These are phyloP conservation scores for Aspergillus cejpii DNA, from an alignment of 2,329 filamentous ascomycete genomes.

Conservation along the genomic window DNA sequence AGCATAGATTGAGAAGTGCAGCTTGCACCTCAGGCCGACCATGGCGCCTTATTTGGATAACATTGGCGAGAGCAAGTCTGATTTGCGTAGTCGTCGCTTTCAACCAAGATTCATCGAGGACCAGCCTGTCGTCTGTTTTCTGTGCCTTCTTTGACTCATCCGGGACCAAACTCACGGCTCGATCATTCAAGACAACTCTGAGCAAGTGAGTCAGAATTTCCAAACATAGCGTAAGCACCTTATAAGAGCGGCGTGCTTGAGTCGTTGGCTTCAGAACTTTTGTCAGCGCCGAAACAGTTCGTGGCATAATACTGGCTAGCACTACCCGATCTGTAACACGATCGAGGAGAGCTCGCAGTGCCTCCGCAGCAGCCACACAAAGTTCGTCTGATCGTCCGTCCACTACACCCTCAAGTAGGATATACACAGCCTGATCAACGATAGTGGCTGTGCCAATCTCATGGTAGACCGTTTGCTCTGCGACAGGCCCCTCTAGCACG, in stretches of 20 bases:
- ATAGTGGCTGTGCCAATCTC: constrained; percentile 61
- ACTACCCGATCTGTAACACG: constrained; percentile 66
- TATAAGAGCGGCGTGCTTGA: constrained; percentile 53
- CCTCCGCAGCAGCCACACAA: constrained; percentile 62
- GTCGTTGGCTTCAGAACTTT: constrained; percentile 65
- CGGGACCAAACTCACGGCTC: constrained; percentile 18
- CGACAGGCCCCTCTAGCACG: constrained; percentile 47
- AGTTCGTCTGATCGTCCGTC: constrained; percentile 60
- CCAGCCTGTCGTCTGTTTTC: constrained; percentile 32
- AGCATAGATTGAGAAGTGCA: constrained; percentile 63
- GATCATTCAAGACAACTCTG: constrained; percentile 44
- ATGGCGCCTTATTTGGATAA: constrained; percentile 68
- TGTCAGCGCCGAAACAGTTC: constrained; percentile 73
- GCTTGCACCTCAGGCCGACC: constrained; percentile 61
- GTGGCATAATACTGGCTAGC: constrained; percentile 78
- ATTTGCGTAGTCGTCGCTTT: constrained; percentile 73
- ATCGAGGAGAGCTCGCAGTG: constrained; percentile 56
- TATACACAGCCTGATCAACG: constrained; percentile 73
- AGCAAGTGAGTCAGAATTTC: constrained; percentile 49
- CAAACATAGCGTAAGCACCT: constrained; percentile 59
- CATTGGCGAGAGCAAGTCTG: constrained; percentile 69
- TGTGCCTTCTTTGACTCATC: constrained; percentile 18
- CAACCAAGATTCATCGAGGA: constrained; percentile 59
- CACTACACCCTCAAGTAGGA: constrained; percentile 67
- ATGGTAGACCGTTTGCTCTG: constrained; percentile 41